phyloP scores from a whole-genome alignment of 257 asterid genomes.

The Parsonsia alboflavescens region DNA sequence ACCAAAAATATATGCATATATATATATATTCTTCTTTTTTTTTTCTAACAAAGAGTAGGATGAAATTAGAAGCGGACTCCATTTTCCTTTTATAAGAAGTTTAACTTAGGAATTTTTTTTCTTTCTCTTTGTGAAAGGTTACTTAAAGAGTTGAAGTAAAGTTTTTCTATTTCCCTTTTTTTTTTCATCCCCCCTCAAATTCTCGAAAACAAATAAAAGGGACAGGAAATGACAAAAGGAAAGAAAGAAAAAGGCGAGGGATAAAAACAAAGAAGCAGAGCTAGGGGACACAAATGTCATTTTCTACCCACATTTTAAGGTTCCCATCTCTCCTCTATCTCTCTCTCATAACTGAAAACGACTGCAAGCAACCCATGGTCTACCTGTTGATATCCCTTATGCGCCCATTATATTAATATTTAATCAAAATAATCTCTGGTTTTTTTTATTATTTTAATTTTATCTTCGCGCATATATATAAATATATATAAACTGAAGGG shows the following conservation, averaged over 20 bases:
- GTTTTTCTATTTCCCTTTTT: not conserved
- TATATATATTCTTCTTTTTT: no score
- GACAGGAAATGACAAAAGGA: conserved; percentile 4
- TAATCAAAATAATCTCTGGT: not conserved
- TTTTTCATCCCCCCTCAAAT: not conserved
- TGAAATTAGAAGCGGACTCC: no score
- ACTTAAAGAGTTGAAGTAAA: not conserved
- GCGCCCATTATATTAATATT: not conserved
- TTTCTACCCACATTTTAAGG: conserved; percentile 27
- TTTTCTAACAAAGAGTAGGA: no score
- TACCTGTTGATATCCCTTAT: conserved; percentile 26
- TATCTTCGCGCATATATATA: not conserved
- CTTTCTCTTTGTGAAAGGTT: no score
- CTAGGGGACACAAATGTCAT: conserved; percentile 31
- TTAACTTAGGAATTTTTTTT: no score
- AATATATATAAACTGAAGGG: conserved; percentile 5
- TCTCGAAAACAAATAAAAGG: not conserved
- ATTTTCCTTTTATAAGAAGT: no score
- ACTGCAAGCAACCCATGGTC: conserved; percentile 45
- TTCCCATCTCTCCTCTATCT: conserved; percentile 23
- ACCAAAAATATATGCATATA: no score
- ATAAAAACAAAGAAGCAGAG: conserved; percentile 22
- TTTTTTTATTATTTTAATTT: not conserved
- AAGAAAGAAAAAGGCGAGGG: conserved; percentile 7
- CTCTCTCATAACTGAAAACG: conserved; percentile 32